Evolutionary conservation across 768 basidiomycete genomes (phyloP).

Genomic region (Kwoniella europaea): DNA sequence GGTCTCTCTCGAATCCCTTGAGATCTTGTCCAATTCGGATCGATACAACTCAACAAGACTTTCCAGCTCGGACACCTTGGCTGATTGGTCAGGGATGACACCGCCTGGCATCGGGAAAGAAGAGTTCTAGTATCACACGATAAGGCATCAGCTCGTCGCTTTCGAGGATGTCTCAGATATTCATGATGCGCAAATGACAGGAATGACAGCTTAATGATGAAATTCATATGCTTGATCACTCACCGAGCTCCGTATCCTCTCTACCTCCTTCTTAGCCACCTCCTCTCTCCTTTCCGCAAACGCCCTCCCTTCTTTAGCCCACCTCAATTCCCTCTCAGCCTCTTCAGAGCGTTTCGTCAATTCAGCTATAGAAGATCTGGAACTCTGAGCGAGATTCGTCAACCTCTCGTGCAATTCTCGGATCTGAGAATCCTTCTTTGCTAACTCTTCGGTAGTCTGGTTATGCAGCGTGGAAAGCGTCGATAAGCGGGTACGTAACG

Average conservation of each 20-base stretch:
- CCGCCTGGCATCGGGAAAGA: slow-evolving; percentile 22
- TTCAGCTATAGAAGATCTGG: slow-evolving; percentile 29
- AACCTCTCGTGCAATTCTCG: slow-evolving; percentile 36
- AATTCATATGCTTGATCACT: neutral
- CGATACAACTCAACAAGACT: slow-evolving; percentile 39
- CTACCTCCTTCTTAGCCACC: slow-evolving; percentile 42
- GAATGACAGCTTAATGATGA: too few relatives aligned
- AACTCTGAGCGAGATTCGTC: slow-evolving; percentile 31
- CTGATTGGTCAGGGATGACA: slow-evolving; percentile 27
- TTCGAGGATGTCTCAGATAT: too few relatives aligned
- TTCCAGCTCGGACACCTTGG: slow-evolving; percentile 40
- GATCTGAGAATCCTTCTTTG: slow-evolving; percentile 38
- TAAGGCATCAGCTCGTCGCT: neutral
- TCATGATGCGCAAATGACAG: too few relatives aligned
- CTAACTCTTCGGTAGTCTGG: slow-evolving; percentile 38
- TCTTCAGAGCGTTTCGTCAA: slow-evolving; percentile 34
- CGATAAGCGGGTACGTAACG: slow-evolving; percentile 46
- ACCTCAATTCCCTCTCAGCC: slow-evolving; percentile 51
- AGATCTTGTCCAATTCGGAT: slow-evolving; percentile 37
- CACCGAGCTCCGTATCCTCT: slow-evolving; percentile 12
- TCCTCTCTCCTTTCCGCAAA: slow-evolving; percentile 47
- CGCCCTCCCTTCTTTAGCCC: slow-evolving; percentile 51
- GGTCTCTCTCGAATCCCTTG: slow-evolving; percentile 45
- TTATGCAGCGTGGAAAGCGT: slow-evolving; percentile 45
- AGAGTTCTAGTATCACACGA: slow-evolving; percentile 1